Evolutionary conservation across 305 asterid genomes (phyloP).

Genomic region (Fraxinus dipetala): DNA sequence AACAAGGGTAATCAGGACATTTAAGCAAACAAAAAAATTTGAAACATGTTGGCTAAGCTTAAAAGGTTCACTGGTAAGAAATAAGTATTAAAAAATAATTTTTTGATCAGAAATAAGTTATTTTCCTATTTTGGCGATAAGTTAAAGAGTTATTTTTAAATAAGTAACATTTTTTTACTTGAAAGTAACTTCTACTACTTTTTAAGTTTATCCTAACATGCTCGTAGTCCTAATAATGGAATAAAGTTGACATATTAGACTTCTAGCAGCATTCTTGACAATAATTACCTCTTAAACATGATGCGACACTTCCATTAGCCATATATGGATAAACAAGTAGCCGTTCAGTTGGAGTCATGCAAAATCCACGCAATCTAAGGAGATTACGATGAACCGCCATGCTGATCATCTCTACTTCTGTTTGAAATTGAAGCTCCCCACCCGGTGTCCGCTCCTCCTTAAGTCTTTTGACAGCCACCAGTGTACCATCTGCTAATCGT

Average conservation of each 20-base stretch:
- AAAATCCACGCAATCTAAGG: conserved; percentile 54
- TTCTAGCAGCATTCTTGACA: neutral
- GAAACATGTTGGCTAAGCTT: neutral
- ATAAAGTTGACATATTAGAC: neutral
- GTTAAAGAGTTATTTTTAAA: neutral
- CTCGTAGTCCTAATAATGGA: neutral
- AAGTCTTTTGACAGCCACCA: conserved; percentile 62
- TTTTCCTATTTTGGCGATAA: neutral
- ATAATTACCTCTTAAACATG: conserved; percentile 53
- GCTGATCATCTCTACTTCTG: conserved; percentile 67
- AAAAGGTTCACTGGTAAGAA: neutral
- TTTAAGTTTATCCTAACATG: neutral
- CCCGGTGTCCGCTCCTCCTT: conserved; percentile 72
- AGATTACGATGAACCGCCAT: conserved; percentile 69
- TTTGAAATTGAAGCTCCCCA: conserved; percentile 67
- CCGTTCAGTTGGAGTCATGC: conserved; percentile 61
- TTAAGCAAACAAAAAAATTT: neutral
- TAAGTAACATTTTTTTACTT: neutral
- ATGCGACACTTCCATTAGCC: conserved; percentile 68
- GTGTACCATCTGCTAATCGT: conserved; percentile 53
- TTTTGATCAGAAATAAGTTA: neutral
- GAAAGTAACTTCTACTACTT: neutral
- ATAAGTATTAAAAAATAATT: neutral
- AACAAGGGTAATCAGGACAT: neutral
- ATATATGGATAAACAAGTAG: conserved; percentile 59